Evolutionary conservation across 2,329 filamentous ascomycete genomes (phyloP).

Genomic region (Tolypocladium amazonense): DNA sequence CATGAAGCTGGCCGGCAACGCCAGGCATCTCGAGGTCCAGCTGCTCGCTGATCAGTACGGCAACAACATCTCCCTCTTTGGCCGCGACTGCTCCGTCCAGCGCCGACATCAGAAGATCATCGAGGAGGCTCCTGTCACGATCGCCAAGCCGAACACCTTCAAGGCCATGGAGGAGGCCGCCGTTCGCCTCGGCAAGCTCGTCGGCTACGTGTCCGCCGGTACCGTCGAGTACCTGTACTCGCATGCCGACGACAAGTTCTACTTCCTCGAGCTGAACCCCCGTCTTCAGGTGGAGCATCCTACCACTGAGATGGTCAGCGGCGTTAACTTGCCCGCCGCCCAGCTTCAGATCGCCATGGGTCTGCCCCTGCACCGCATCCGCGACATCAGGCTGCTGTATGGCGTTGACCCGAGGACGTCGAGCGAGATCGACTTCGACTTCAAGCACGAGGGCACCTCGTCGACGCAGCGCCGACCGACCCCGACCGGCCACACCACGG

Average conservation of each 20-base stretch:
- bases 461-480: slow-evolving; percentile 76
- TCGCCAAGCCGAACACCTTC: slow-evolving; percentile 83
- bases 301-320: slow-evolving; percentile 97
- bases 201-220: slow-evolving; percentile 97
- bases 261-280: slow-evolving; percentile 97
- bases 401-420: slow-evolving; percentile 83
- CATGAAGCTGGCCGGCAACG: slow-evolving; percentile 98
- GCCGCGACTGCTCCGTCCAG: slow-evolving; percentile 97
- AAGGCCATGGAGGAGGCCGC: slow-evolving; percentile 94
- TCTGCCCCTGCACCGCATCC: slow-evolving; percentile 87
- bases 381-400: slow-evolving; percentile 92
- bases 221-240: slow-evolving; percentile 99
- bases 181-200: slow-evolving; percentile 83
- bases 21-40: slow-evolving; percentile 94
- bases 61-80: slow-evolving; percentile 98
- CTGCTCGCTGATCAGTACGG: slow-evolving; percentile 97
- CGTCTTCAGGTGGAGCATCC: slow-evolving; percentile 99
- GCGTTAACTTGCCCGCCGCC: slow-evolving; percentile 91
- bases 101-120: slow-evolving; percentile 99
- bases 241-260: slow-evolving; percentile 95
- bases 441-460: slow-evolving; percentile 73
- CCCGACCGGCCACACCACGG: slow-evolving; percentile 94
- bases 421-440: slow-evolving; percentile 92
- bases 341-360: slow-evolving; percentile 99
- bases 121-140: slow-evolving; percentile 95